phyloP scores from a whole-genome alignment of 2,329 filamentous ascomycete species.

The Cadophora sp. region DNA sequence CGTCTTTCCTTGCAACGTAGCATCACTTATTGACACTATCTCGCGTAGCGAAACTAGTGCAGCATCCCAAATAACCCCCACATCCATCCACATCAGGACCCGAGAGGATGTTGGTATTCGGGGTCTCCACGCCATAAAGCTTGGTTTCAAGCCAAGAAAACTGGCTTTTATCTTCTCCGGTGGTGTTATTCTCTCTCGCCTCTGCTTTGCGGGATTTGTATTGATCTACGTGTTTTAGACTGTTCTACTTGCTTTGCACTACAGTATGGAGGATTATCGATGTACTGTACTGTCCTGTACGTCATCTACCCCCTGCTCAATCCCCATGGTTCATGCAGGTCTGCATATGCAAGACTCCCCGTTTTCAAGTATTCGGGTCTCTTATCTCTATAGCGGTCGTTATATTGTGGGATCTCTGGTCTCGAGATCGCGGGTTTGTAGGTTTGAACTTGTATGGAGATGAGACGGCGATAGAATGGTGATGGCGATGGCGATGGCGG shows the following conservation, averaged over 20 bases:
- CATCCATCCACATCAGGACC: not conserved
- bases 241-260: too few species aligned
- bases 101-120: not conserved
- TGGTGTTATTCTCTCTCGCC: not conserved
- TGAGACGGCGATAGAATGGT: too few species aligned
- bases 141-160: slow-evolving; percentile 1
- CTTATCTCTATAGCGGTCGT: not conserved
- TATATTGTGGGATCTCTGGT: not conserved
- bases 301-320: not conserved
- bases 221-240: too few species aligned
- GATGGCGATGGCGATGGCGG: too few species aligned
- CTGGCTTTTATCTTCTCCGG: slow-evolving; percentile 11
- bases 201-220: not conserved
- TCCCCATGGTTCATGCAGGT: not conserved
- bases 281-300: not conserved
- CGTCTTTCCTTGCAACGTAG: not conserved
- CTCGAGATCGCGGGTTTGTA: too few species aligned
- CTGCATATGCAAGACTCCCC: not conserved
- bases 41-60: not conserved
- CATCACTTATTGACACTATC: not conserved
- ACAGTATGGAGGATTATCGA: too few species aligned
- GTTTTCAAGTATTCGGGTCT: not conserved
- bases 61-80: not conserved
- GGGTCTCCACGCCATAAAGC: slow-evolving; percentile 5
- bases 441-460: too few species aligned